Conservation (phyloP, 345 rosid genomes). For the Salix viminalis region DNA sequence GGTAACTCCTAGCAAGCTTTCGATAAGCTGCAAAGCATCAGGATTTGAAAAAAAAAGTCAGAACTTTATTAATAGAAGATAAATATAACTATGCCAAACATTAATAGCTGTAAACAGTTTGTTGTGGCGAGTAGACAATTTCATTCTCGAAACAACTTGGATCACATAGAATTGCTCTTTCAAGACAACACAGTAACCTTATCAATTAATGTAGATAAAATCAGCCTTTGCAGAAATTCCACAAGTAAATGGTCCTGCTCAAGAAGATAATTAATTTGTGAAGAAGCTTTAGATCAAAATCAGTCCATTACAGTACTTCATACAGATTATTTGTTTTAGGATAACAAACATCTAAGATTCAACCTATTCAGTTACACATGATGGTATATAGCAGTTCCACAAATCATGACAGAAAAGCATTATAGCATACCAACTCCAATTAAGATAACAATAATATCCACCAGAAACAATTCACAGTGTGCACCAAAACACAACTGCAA, state of each 20-base stretch:
- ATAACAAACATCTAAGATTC: neutral
- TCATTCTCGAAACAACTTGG: neutral
- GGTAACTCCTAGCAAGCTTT: slow-evolving; percentile 92
- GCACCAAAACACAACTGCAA: neutral
- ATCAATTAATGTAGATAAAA: neutral
- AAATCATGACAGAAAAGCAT: neutral
- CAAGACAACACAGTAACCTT: neutral
- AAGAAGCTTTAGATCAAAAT: neutral
- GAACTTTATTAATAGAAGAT: neutral
- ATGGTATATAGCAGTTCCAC: neutral
- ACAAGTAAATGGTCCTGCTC: neutral
- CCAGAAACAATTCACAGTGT: neutral
- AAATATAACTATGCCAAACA: neutral
- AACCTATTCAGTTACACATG: neutral
- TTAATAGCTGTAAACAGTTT: neutral
- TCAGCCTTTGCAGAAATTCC: neutral
- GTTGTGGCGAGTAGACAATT: neutral
- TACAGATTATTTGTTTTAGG: neutral
- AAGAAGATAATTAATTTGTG: neutral
- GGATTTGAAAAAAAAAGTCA: neutral
- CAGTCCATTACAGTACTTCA: neutral
- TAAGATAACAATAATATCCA: neutral
- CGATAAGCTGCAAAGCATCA: slow-evolving; percentile 66
- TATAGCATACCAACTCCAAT: neutral
- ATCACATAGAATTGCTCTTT: neutral